A percentile compares a stretch with the other conserved stretches of the same genome.
phyloP scores from a whole-genome alignment of 495 filamentous ascomycete genomes.

The Eremomyces bilateralis region DNA sequence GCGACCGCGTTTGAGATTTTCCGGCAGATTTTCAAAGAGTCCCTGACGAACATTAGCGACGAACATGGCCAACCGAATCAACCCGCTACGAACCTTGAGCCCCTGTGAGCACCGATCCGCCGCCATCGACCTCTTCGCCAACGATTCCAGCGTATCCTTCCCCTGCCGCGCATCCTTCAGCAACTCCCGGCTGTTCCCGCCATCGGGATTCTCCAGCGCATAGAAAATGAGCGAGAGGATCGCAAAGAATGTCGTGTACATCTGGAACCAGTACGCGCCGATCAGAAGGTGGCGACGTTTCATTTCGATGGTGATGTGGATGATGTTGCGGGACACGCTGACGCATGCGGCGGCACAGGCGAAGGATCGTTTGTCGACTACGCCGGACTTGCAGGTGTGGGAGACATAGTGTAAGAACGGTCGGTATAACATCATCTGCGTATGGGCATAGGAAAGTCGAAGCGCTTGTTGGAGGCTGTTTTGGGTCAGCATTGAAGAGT shows the following conservation, averaged over 20 bases:
- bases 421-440: conserved; percentile 86
- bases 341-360: conserved; percentile 85
- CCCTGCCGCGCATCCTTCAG: conserved; percentile 69
- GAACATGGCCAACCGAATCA: conserved; percentile 1
- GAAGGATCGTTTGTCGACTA: conserved; percentile 69
- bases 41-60: conserved; percentile 23
- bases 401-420: conserved; percentile 93
- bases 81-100: conserved; percentile 40
- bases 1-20: conserved; percentile 31
- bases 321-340: conserved; percentile 77
- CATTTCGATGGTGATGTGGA: conserved; percentile 82
- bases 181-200: conserved; percentile 49
- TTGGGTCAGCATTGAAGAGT: conserved; percentile 1
- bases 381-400: conserved; percentile 36
- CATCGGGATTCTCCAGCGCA: conserved; percentile 73
- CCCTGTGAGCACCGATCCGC: conserved; percentile 65
- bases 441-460: conserved; percentile 70
- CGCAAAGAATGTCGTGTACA: conserved; percentile 91
- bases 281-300: conserved; percentile 60
- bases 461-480: conserved; percentile 69
- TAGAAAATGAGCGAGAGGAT: conserved; percentile 80
- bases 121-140: conserved; percentile 69
- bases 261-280: conserved; percentile 89
- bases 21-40: conserved; percentile 66
- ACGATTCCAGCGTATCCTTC: conserved; percentile 50